Conservation (phyloP, 176 grass and related monocot genomes). For the Triticum monococcum region DNA sequence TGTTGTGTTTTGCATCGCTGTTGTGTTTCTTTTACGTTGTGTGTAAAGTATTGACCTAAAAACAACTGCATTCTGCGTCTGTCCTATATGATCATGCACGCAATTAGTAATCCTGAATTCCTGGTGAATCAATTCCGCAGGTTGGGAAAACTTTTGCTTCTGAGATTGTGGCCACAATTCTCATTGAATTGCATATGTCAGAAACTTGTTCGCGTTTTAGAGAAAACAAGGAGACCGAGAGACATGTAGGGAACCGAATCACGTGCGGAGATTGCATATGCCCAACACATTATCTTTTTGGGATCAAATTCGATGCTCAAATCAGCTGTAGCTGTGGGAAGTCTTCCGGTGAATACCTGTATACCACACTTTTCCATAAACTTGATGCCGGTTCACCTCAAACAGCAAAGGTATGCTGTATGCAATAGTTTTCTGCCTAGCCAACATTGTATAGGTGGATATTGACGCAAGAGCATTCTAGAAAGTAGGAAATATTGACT, state of each 20-base stretch:
- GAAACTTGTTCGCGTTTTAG: background rate
- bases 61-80: constrained; percentile 9
- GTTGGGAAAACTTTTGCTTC: background rate
- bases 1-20: background rate
- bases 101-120: background rate
- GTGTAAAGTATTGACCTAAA: background rate
- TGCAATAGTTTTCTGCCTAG: background rate
- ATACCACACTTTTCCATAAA: constrained; percentile 15
- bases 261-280: constrained; percentile 17
- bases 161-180: background rate
- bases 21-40: background rate
- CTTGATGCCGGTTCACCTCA: constrained; percentile 12
- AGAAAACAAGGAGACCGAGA: background rate
- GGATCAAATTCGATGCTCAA: background rate
- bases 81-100: background rate
- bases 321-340: constrained; percentile 19
- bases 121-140: background rate
- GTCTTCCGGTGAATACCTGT: background rate
- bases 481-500: background rate
- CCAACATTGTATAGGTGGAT: background rate
- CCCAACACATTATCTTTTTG: constrained; percentile 25
- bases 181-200: constrained; percentile 13
- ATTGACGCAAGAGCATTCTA: background rate
- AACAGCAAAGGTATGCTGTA: constrained; percentile 12
- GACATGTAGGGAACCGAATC: background rate